A percentile compares a stretch with the other conserved stretches of the same genome.
Conservation (phyloP, 2,329 filamentous ascomycete genomes). For the Venturia oleaginea region DNA sequence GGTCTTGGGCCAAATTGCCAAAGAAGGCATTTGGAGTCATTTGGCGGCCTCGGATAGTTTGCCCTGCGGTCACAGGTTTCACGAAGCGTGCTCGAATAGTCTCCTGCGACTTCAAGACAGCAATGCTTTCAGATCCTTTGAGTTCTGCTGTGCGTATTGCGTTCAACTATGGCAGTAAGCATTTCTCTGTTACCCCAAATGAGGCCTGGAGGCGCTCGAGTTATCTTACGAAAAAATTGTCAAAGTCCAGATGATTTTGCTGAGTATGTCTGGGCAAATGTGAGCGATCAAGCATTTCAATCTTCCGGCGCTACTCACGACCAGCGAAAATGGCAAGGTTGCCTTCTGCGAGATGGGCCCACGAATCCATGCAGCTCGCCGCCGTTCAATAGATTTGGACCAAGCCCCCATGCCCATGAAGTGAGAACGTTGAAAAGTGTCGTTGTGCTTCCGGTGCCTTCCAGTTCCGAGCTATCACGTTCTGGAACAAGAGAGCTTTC, state of each 20-base stretch:
- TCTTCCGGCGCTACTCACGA: neutral
- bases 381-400: neutral
- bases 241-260: neutral
- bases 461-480: neutral
- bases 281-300: neutral
- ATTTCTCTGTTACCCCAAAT: neutral
- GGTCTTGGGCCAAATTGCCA: neutral
- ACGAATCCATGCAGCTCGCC: neutral
- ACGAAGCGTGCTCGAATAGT: constrained; percentile 5
- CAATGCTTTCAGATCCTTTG: neutral
- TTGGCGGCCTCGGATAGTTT: neutral
- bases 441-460: neutral
- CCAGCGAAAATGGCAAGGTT: constrained; percentile 1
- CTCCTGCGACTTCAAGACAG: neutral
- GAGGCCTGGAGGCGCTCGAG: too few species aligned
- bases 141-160: neutral
- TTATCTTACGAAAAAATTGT: neutral
- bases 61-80: neutral
- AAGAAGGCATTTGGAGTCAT: constrained; percentile 3
- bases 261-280: neutral
- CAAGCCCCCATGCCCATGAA: neutral
- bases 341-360: neutral
- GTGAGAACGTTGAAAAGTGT: neutral
- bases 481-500: neutral
- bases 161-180: neutral